Evolutionary conservation across 495 filamentous ascomycete genomes (phyloP).

Genomic region (Daldinia childiae): DNA sequence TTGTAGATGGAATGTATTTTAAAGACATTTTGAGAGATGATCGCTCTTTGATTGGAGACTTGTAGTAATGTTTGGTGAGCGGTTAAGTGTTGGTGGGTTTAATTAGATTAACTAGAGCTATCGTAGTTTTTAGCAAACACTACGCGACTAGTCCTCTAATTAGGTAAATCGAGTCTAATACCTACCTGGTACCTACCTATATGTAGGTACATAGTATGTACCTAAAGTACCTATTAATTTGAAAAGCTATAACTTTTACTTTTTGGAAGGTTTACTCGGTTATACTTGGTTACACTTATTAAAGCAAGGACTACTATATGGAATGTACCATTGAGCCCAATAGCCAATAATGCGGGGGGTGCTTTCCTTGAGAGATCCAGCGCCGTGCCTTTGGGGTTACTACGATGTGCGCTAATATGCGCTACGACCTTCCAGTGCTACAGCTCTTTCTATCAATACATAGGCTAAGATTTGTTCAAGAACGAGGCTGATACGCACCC

Average conservation of each 20-base stretch:
- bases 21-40: neutral
- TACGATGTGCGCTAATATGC: slow-evolving; percentile 15
- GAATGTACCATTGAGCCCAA: neutral
- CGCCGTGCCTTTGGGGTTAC: slow-evolving; percentile 11
- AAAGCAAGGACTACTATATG: neutral
- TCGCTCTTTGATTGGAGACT: neutral
- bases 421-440: slow-evolving; percentile 14
- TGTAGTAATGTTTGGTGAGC: neutral
- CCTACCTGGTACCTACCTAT: neutral
- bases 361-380: neutral
- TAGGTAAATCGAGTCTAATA: no score
- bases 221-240: neutral
- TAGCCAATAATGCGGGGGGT: neutral
- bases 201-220: no score
- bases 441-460: neutral
- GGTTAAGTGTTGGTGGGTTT: neutral
- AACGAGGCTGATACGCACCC: slow-evolving; percentile 26
- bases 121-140: neutral
- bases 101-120: neutral
- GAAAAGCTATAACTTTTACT: neutral
- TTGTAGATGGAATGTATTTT: no score
- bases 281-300: neutral
- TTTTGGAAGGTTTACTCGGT: neutral
- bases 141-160: slow-evolving; percentile 10
- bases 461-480: slow-evolving; percentile 12